Evolutionary conservation across 2,329 filamentous ascomycete genomes (phyloP).

Genomic region (Fusarium sp.): DNA sequence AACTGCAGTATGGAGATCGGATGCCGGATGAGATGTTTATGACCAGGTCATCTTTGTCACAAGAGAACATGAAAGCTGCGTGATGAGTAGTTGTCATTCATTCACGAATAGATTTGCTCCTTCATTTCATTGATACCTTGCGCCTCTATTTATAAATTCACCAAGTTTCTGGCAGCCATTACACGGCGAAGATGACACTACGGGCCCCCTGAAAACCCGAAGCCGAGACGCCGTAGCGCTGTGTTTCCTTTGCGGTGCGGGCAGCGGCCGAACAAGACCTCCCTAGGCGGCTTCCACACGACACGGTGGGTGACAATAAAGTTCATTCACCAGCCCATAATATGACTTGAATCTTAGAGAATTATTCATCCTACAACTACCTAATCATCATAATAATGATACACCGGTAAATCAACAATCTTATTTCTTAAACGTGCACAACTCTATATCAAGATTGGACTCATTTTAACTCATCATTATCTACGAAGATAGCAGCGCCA

Average conservation of each 20-base stretch:
- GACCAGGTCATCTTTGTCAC: not conserved
- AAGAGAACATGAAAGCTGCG: not conserved
- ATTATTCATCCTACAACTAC: not conserved
- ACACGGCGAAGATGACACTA: constrained; percentile 3
- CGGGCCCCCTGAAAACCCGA: constrained; percentile 22
- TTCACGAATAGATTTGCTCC: not conserved
- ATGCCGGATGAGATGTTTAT: constrained; percentile 2
- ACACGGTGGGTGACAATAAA: not conserved
- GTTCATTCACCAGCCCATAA: not conserved
- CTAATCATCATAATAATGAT: no score
- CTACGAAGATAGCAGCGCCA: no score
- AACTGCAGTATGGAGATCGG: not conserved
- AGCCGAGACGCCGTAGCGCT: constrained; percentile 28
- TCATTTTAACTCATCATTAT: no score
- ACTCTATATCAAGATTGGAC: no score
- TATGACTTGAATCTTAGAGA: no score
- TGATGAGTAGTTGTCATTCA: not conserved
- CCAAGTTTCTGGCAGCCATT: not conserved
- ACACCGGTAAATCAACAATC: no score
- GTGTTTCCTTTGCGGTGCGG: constrained; percentile 13
- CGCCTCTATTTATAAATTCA: not conserved
- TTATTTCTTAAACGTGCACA: no score
- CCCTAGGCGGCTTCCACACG: not conserved
- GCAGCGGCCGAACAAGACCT: constrained; percentile 20
- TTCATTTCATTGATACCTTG: not conserved